phyloP scores from a whole-genome alignment of 1,284 basidiomycete genomes.

The Cryptococcus maquisensis region DNA sequence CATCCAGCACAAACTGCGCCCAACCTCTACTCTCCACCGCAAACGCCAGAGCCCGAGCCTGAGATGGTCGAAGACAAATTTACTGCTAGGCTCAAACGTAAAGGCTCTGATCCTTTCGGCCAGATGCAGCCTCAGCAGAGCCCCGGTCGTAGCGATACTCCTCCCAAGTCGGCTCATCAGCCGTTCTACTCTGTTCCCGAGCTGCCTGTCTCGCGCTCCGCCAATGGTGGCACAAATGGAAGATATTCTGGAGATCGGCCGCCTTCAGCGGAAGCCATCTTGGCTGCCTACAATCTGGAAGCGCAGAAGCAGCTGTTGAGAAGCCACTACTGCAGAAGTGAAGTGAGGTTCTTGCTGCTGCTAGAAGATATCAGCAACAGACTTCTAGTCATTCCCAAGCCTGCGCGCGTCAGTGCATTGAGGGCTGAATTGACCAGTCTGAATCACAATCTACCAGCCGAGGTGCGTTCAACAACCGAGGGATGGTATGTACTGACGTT shows the following conservation, averaged over 20 bases:
- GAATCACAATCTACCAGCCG: conserved; percentile 93
- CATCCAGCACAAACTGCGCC: conserved; percentile 16
- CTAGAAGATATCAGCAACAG: conserved; percentile 92
- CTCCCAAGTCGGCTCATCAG: conserved; percentile 47
- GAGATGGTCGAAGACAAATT: neutral
- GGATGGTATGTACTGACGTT: neutral
- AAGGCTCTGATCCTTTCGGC: conserved; percentile 40
- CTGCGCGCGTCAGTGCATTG: conserved; percentile 88
- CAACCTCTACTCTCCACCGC: conserved; percentile 13
- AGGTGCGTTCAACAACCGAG: conserved; percentile 54
- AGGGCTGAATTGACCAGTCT: conserved; percentile 91
- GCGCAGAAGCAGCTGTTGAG: conserved; percentile 72
- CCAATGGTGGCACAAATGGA: conserved; percentile 2
- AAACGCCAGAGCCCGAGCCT: conserved; percentile 17
- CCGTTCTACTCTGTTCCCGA: conserved; percentile 58
- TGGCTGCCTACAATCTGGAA: conserved; percentile 61
- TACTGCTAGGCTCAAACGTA: conserved; percentile 4
- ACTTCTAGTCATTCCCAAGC: conserved; percentile 85
- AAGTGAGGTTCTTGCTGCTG: conserved; percentile 83
- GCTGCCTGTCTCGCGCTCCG: conserved; percentile 42
- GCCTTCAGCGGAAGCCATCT: conserved; percentile 46
- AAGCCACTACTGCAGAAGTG: conserved; percentile 84
- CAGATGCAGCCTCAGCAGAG: conserved; percentile 14
- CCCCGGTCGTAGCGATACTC: conserved; percentile 9
- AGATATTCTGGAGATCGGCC: conserved; percentile 42